Evolutionary conservation across 2,329 filamentous ascomycete species (phyloP).

Genomic region (Aspergillus intermedius): DNA sequence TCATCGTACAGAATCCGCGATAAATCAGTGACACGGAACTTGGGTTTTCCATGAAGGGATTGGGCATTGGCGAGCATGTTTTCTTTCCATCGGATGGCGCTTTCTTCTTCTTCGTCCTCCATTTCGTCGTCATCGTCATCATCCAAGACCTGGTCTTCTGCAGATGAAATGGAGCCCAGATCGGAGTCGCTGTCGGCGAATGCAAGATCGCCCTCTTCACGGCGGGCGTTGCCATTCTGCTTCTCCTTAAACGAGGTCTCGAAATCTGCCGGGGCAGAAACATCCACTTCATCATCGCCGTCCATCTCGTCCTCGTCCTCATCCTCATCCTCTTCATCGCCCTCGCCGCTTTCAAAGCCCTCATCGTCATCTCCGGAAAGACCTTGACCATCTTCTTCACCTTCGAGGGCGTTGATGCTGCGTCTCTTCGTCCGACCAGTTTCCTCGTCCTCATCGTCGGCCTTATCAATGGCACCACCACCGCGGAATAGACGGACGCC

Average conservation of each 20-base stretch:
- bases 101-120: slow-evolving; percentile 64
- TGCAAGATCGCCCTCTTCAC: slow-evolving; percentile 63
- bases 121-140: slow-evolving; percentile 40
- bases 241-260: slow-evolving; percentile 37
- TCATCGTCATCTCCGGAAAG: slow-evolving; percentile 54
- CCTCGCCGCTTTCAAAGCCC: slow-evolving; percentile 45
- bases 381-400: slow-evolving; percentile 45
- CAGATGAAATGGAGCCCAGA: slow-evolving; percentile 73
- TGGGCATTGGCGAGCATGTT: slow-evolving; percentile 72
- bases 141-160: slow-evolving; percentile 50
- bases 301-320: slow-evolving; percentile 30
- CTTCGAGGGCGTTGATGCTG: slow-evolving; percentile 46
- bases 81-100: slow-evolving; percentile 76
- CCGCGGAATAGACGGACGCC: slow-evolving; percentile 81
- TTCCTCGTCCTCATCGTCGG: slow-evolving; percentile 53
- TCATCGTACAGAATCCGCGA: slow-evolving; percentile 85
- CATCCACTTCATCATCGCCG: slow-evolving; percentile 31
- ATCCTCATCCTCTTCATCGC: slow-evolving; percentile 46
- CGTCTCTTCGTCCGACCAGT: slow-evolving; percentile 50
- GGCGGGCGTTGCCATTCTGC: slow-evolving; percentile 50
- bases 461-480: slow-evolving; percentile 58
- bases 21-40: slow-evolving; percentile 74
- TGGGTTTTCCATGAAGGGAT: slow-evolving; percentile 61
- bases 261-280: slow-evolving; percentile 39
- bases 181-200: slow-evolving; percentile 98